Evolutionary conservation across 176 grass and related monocot species (phyloP), one percentile per base, ranked within the genome.

Genomic region (Avena sativa): DNA sequence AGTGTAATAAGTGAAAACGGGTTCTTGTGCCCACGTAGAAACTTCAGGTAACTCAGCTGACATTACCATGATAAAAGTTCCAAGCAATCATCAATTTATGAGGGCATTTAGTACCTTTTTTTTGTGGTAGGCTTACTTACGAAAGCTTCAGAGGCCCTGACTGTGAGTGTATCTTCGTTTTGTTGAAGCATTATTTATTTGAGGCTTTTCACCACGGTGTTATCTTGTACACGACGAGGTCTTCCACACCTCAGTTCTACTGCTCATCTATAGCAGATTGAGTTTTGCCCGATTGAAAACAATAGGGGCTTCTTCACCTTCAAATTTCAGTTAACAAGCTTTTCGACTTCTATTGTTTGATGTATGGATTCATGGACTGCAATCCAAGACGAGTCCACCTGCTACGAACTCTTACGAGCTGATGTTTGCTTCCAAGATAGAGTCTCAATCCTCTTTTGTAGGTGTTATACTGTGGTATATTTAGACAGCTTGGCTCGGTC

Each of bases 1-100:
- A 92, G 97, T 99, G 78, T 87, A 99, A 79, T 99, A 87, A 99
- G n/a, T 77, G 9, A 46, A 56, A 64, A 78, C 71, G 77, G 7
- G 65, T 85, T 82, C 2, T 70, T 86, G 78, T 82, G 44, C 78
- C 82, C 51, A 69, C 1, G 0, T 50, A 57, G 23, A 62, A 65
- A 76, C 23, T 82, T 82, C 63, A 49, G 85, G 19, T 46, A 44
- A 48, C 64, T 79, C 56, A 14, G 32, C 46, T 79, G 71, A 73
- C 23, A 34, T 55, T 26, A 50, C 50, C 60, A 70, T 80, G 76
- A 76, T 58, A 76, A 84, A 57, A 36, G 19, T 59, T 56, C 25
- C 34, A 36, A 74, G 15, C 34, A 47, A 21, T 9, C 49, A 12
- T 26, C 26, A 13, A 70, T 74, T 77, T 81, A 9, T 76, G 26